Evolutionary conservation across 2,329 filamentous ascomycete genomes (phyloP), one percentile per base, ranked within the genome.

Genomic region (Fusarium sp.): DNA sequence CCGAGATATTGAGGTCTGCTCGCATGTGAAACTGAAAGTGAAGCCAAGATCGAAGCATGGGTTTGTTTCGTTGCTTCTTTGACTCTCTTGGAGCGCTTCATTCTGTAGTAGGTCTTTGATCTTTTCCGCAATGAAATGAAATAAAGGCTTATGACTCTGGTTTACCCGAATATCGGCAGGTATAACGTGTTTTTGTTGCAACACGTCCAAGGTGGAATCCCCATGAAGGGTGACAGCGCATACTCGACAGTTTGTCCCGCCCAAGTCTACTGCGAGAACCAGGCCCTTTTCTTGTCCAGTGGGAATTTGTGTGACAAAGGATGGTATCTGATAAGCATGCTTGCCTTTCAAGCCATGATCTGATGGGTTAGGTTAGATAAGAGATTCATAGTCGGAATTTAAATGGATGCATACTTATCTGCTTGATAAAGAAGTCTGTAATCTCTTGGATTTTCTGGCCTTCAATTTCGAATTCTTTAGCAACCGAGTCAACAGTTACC

Each of bases 271-370:
- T 7, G 58, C 56, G 9, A 61, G 40, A 3, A 61, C 31, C 6
- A 61, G 23, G 7, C 58, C 58, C 17, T 61, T 61, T 17, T 61
- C 56, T 11, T 35, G 23, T 10, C 58, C 58, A 11, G 14, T 61
- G 11, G 58, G 58, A 31, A 61, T 61, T 15, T 61, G 35, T 0
- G 56, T 61, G 35, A 61, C 56, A 10, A 61, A 61, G 1, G 56
- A 61, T 4, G 58, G 58, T 61, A 61, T 61, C 56, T 61, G 46
- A 61, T 61, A 61, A 61, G 58, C 43, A 46, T 54, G 40, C 46
- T 61, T 61, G 56, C 20, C 40, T 41, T 46, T 45, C 6, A 61
- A 27, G 5, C 58, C 58, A 61, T 45, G 23, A n/a, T 61, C 58
- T 61, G 58, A 60, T 60, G 41, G 39, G 29, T 15, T 25, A 10